These are phyloP conservation scores for Colletotrichum sp. DNA, from an alignment of 2,329 filamentous ascomycete species.

Conservation along the genomic window DNA sequence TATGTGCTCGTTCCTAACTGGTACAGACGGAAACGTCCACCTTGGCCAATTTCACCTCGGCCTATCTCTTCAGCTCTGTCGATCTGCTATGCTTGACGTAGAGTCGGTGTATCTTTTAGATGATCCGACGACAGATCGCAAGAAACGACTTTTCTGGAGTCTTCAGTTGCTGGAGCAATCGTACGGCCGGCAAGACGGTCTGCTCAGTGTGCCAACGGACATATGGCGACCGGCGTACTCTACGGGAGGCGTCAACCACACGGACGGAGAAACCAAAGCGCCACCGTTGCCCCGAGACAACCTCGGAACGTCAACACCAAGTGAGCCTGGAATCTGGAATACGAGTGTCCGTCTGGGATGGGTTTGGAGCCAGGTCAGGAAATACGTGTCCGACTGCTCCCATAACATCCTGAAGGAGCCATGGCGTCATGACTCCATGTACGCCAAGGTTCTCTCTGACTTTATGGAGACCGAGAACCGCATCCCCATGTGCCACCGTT, in stretches of 20 bases:
- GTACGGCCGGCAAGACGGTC: conserved; percentile 51
- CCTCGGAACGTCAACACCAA: conserved; percentile 42
- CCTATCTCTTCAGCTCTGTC: conserved; percentile 54
- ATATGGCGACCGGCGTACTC: conserved; percentile 41
- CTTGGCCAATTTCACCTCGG: conserved; percentile 56
- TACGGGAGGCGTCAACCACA: conserved; percentile 24
- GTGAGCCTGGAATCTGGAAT: conserved; percentile 55
- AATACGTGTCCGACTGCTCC: conserved; percentile 53
- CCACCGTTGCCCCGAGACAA: conserved; percentile 50
- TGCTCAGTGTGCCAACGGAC: conserved; percentile 45
- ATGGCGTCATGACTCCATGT: conserved; percentile 57
- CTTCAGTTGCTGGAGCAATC: conserved; percentile 54
- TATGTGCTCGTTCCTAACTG: conserved; percentile 3
- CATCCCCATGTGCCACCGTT: conserved; percentile 55
- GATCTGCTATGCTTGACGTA: conserved; percentile 53
- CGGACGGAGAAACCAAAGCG: conserved; percentile 33
- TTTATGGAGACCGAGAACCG: conserved; percentile 55
- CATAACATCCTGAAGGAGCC: conserved; percentile 52
- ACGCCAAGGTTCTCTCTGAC: conserved; percentile 53
- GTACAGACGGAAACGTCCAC: conserved; percentile 49
- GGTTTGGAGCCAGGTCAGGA: conserved; percentile 53
- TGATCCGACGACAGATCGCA: conserved; percentile 43
- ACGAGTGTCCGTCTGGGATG: conserved; percentile 52
- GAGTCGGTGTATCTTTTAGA: conserved; percentile 40
- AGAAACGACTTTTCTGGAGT: conserved; percentile 57